A percentile compares a stretch with the other conserved stretches of the same genome.
Conservation (phyloP, 2,329 filamentous ascomycete species). For the Fusarium torulosum region DNA sequence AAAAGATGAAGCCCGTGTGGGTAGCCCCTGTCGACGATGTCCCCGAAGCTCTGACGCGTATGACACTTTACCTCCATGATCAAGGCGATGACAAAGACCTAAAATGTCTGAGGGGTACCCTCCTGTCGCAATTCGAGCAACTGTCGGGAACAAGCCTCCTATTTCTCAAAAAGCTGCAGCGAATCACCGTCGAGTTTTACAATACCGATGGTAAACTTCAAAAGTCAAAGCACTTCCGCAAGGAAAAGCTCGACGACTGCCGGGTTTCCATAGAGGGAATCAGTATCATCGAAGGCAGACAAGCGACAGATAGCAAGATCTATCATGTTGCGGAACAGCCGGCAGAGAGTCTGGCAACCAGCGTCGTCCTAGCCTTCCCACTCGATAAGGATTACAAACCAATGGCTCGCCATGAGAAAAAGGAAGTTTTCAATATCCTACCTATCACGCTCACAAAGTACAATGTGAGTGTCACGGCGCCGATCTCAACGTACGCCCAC, state of each 20-base stretch:
- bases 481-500: too few relatives aligned
- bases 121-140: slow-evolving; percentile 21
- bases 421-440: slow-evolving; percentile 35
- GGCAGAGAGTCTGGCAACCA: slow-evolving; percentile 3
- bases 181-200: slow-evolving; percentile 22
- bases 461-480: neutral
- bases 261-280: slow-evolving; percentile 19
- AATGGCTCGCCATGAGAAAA: neutral
- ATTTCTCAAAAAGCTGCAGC: slow-evolving; percentile 25
- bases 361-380: slow-evolving; percentile 39
- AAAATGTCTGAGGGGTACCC: neutral
- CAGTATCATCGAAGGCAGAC: neutral
- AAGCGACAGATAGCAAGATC: neutral
- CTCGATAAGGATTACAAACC: neutral
- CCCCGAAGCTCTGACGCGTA: slow-evolving; percentile 21
- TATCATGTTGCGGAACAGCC: slow-evolving; percentile 29
- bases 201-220: neutral
- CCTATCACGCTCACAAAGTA: slow-evolving; percentile 22
- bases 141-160: slow-evolving; percentile 21
- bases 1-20: slow-evolving; percentile 35
- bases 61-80: slow-evolving; percentile 27
- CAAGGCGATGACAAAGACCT: slow-evolving; percentile 13
- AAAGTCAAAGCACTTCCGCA: slow-evolving; percentile 15
- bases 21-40: neutral
- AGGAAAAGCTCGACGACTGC: slow-evolving; percentile 7